Evolutionary conservation across 331 rosid genomes (phyloP).

Genomic region (Dryas integrifolia): DNA sequence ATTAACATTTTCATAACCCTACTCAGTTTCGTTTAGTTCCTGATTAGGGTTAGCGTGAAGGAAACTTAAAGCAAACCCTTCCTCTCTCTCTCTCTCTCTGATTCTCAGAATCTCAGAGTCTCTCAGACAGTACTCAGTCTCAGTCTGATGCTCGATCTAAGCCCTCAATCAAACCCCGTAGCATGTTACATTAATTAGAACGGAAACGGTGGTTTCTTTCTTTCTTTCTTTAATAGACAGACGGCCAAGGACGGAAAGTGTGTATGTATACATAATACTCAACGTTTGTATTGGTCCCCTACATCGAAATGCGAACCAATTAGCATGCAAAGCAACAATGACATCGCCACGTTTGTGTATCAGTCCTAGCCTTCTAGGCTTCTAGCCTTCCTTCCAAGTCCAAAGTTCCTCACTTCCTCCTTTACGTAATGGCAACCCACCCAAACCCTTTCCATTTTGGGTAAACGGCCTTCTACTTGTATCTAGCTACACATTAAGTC

Average conservation of each 20-base stretch:
- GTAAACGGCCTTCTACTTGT: background rate
- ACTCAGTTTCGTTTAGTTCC: background rate
- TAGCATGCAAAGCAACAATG: background rate
- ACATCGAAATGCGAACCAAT: background rate
- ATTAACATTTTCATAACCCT: no score
- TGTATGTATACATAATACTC: background rate
- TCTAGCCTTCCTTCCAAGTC: no score
- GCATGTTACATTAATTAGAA: background rate
- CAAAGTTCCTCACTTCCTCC: no score
- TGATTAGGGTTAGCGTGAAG: no score
- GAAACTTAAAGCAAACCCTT: background rate
- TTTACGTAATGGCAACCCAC: no score
- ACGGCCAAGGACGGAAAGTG: background rate
- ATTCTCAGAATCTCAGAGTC: no score
- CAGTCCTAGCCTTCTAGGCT: background rate
- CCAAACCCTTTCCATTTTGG: background rate
- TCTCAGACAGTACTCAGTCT: no score
- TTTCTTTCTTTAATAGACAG: no score
- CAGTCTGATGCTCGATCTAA: no score
- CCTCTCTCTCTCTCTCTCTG: no score
- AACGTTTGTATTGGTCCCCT: background rate
- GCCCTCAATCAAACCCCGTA: background rate
- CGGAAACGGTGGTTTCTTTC: background rate
- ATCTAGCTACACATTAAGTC: background rate
- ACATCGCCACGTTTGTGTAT: background rate